phyloP scores from a whole-genome alignment of 495 filamentous ascomycete species.

The Neurospora sp. region DNA sequence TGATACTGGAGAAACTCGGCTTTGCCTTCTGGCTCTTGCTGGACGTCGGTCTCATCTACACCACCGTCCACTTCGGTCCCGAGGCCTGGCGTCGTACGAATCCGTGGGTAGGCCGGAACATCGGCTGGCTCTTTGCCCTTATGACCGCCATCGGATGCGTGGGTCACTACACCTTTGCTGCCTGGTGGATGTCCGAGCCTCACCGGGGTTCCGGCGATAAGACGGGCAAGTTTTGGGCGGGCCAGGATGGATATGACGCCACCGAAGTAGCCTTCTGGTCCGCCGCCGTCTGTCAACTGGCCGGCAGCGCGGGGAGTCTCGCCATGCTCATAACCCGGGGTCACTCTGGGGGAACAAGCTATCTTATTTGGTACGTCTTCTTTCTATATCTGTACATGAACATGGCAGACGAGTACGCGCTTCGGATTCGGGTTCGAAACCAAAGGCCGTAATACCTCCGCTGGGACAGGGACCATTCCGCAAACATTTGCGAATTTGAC shows the following conservation, averaged over 20 bases:
- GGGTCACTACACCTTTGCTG: conserved; percentile 22
- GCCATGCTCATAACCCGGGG: conserved; percentile 25
- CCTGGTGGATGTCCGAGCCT: conserved; percentile 28
- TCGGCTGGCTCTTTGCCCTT: conserved; percentile 20
- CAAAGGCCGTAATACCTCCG: not conserved
- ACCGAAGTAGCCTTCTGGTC: conserved; percentile 37
- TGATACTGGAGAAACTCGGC: conserved; percentile 24
- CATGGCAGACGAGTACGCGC: not conserved
- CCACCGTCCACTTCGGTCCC: conserved; percentile 23
- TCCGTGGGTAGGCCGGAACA: conserved; percentile 24
- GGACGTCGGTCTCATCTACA: conserved; percentile 32
- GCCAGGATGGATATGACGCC: conserved; percentile 26
- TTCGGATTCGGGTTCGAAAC: not conserved
- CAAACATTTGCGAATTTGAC: not conserved
- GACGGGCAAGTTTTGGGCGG: conserved; percentile 26
- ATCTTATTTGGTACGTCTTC: conserved; percentile 29
- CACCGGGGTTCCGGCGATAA: conserved; percentile 15
- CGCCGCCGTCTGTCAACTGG: conserved; percentile 18
- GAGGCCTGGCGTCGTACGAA: conserved; percentile 23
- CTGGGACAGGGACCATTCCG: not conserved
- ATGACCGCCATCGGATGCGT: conserved; percentile 17
- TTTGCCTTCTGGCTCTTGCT: conserved; percentile 33
- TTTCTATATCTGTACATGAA: not conserved
- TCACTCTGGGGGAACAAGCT: conserved; percentile 32
- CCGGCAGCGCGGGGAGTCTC: conserved; percentile 20